Base-by-base conservation (phyloP, 2,329 filamentous ascomycete genomes). In the Pestalotiopsis sp. region DNA sequence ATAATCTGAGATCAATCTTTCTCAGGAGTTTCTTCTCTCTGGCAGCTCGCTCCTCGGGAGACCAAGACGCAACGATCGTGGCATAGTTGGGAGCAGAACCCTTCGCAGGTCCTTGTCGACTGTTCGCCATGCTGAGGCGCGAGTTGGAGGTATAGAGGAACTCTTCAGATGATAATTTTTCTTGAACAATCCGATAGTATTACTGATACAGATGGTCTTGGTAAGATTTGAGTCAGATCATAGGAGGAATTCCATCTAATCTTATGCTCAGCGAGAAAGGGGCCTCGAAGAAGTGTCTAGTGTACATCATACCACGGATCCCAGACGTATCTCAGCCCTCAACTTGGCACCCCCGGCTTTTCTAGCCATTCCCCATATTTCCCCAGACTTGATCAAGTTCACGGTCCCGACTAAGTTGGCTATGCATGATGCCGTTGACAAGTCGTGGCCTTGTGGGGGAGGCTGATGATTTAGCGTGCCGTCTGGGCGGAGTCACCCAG, bases 1-100 rank as follows among this genome's bases (percentile, higher is more conserved):
- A 78, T 25, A 90, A 74, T 61, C 87, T 80, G 17, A 84, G 72
- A 73, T 91, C 89, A 68, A 91, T 86, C 77, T 89, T 90, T 69
- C 84, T 82, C 67, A 85, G 78, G 68, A 91, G 77, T 58, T 82
- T 83, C 69, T 80, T 82, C 75, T 91, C 87, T 3, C 83, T 80
- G 17, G 73, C 71, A 0, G 73, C 68, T 20, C 84, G 80, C 68
- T 86, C 80, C 68, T 85, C 84, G 2, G 71, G 70, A 0, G 71
- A 66, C 72, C 72, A 73, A 9, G 69, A 49, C 12, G 71, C 67
- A 4, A 76, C 73, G 57, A 75, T 72, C 31, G 68, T 67, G 3
- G 64, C 64, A 56, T 73, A 75, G 69, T 75, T 69, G 12, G 64
- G 38, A 17, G 61, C 36, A 14, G 60, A 60, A 14, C 57, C 56